A percentile compares a stretch with the other conserved stretches of the same genome.
phyloP scores from a whole-genome alignment of 2,329 filamentous ascomycete genomes.

The Capronia coronata region DNA sequence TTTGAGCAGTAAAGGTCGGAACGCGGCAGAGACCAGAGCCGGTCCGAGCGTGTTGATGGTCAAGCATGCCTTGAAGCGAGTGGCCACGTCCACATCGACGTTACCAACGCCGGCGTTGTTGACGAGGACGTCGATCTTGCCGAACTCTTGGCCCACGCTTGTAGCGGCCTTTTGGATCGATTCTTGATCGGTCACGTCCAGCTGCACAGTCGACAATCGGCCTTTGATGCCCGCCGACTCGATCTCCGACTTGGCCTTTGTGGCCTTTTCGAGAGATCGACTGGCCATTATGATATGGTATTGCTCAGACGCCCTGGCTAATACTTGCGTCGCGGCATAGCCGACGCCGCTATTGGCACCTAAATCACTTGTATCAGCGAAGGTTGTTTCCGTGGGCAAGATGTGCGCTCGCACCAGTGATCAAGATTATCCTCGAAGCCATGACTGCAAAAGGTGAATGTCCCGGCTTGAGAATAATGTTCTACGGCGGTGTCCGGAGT shows the following conservation, averaged over 20 bases:
- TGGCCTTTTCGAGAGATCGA: constrained; percentile 21
- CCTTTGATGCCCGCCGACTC: neutral
- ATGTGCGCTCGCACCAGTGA: too few relatives aligned
- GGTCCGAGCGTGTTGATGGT: constrained; percentile 37
- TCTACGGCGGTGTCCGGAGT: too few relatives aligned
- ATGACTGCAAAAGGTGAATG: too few relatives aligned
- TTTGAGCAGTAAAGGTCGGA: constrained; percentile 34
- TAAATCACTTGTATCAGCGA: neutral
- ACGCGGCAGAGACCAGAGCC: constrained; percentile 31
- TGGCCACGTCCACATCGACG: neutral
- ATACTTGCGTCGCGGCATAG: constrained; percentile 21
- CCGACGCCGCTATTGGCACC: constrained; percentile 30
- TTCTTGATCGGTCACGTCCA: constrained; percentile 47
- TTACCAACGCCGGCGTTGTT: constrained; percentile 26
- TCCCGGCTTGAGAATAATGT: too few relatives aligned
- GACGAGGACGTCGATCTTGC: constrained; percentile 28
- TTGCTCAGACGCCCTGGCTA: constrained; percentile 14
- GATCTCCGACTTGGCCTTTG: constrained; percentile 29
- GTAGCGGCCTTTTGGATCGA: constrained; percentile 50
- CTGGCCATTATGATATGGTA: constrained; percentile 28
- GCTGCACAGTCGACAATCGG: constrained; percentile 26
- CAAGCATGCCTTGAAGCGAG: constrained; percentile 23
- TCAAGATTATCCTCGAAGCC: too few relatives aligned
- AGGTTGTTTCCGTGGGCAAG: too few relatives aligned
- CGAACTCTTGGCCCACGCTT: constrained; percentile 50